phyloP scores from a whole-genome alignment of 176 grass and related monocot genomes.

The Aegilops longissima region DNA sequence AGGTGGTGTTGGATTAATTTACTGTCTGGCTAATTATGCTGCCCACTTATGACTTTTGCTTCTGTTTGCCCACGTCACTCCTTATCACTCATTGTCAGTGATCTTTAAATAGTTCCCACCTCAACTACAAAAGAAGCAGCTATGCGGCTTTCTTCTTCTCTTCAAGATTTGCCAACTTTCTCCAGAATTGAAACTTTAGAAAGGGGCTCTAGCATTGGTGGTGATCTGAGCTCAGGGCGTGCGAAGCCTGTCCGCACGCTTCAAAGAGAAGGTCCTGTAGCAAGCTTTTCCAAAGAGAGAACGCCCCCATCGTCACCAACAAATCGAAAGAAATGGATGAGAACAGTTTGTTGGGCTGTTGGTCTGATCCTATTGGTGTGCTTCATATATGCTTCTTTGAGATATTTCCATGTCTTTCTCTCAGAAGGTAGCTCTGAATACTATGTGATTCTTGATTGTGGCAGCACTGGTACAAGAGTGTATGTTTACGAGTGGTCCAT shows the following conservation, averaged over 20 bases:
- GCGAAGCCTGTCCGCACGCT: constrained; percentile 60
- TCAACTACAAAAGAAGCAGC: constrained; percentile 17
- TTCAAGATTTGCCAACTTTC: constrained; percentile 83
- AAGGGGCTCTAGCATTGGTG: constrained; percentile 50
- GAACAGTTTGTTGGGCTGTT: constrained; percentile 45
- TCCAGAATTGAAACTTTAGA: constrained; percentile 62
- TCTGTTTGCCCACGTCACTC: not conserved
- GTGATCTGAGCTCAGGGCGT: constrained; percentile 48
- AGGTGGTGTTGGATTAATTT: constrained; percentile 15
- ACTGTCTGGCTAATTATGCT: not conserved
- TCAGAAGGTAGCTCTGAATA: constrained; percentile 78
- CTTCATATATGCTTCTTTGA: constrained; percentile 61
- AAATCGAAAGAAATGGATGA: constrained; percentile 74
- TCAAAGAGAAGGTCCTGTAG: constrained; percentile 62
- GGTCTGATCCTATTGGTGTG: constrained; percentile 48
- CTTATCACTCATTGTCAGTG: constrained; percentile 9
- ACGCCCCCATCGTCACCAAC: constrained; percentile 74
- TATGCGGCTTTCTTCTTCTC: constrained; percentile 86
- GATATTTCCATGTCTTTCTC: constrained; percentile 67
- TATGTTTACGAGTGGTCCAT: constrained; percentile 90
- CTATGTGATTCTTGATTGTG: constrained; percentile 98
- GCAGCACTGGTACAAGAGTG: constrained; percentile 92
- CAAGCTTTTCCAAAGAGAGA: constrained; percentile 95
- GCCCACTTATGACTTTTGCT: constrained; percentile 26
- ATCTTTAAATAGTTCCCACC: constrained; percentile 12